Evolutionary conservation across 1,139 yeast species (phyloP), one percentile per base, ranked within the genome.

Genomic region (Protomyces macrosporus): DNA sequence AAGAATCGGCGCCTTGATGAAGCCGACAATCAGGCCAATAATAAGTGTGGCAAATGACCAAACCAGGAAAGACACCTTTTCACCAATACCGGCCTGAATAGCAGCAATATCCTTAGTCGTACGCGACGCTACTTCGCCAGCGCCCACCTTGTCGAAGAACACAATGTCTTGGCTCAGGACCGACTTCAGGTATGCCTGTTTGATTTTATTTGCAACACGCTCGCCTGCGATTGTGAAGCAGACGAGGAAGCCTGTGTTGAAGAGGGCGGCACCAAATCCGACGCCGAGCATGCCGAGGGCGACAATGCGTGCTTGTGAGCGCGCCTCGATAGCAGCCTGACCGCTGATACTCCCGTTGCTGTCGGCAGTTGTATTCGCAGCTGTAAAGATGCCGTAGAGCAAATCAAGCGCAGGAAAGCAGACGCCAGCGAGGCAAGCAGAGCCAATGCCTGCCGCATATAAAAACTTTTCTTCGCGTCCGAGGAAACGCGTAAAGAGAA

Each of bases 21-120:
- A 77, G 1, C 77, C 78, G 66, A 79, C 75, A 16, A 75, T 74
- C 55, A 78, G 68, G 6, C 80, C 78, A 30, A 78, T 72, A 35
- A 78, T 68, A 67, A 79, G 77, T 0, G 79, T 74, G 9, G 78
- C 71, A 9, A 76, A 60, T 32, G 78, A 78, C 48, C 74, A 71
- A 30, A 75, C 69, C 57, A 78, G 75, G 55, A 76, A 70, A 14
- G 79, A 80, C n/a, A 77, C 73, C 69, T 78, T 78, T 68, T 79
- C 81, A 34, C 79, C 75, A 60, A 78, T 78, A 50, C 81, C 81
- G 53, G 76, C 79, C 67, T 78, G 81, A 60, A 78, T 76, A 45
- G 73, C 68, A 35, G 74, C 71, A 16, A 80, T 76, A 56, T 78
- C 81, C 40, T 76, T 74, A 36, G 79, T 77, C 68, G 79, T 78